These are phyloP conservation scores for Thraustochytrium sp. DNA, from an alignment of 352 stramenopile genomes.

Conservation along the genomic window DNA sequence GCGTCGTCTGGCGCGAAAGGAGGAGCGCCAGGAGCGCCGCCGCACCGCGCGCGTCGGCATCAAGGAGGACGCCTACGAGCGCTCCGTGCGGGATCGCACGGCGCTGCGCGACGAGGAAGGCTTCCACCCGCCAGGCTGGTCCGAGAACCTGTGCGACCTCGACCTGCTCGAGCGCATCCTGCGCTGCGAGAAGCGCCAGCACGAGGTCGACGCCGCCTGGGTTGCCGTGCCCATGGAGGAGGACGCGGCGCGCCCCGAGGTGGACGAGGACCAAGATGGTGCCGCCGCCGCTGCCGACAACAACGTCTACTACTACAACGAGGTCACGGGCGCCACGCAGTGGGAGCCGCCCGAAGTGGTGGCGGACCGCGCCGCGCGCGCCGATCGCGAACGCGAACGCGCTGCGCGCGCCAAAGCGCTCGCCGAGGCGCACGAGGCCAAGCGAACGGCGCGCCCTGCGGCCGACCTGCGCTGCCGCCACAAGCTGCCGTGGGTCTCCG, in stretches of 20 bases:
- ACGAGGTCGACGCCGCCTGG: conserved; percentile 9
- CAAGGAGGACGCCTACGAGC: not conserved
- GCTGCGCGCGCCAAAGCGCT: not conserved
- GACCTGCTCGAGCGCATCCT: conserved; percentile 3
- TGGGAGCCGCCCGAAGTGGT: conserved; percentile 56
- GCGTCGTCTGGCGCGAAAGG: not conserved
- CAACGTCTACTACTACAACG: conserved; percentile 66
- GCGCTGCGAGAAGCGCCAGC: not conserved
- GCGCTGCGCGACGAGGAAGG: not conserved
- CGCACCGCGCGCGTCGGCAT: not conserved
- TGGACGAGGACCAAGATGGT: too few relatives aligned
- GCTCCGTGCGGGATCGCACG: not conserved
- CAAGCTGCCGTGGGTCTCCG: not conserved
- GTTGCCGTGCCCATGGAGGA: not conserved
- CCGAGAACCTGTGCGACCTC: conserved; percentile 6
- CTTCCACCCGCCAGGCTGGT: not conserved
- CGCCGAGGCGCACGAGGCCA: not conserved
- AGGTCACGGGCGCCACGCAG: conserved; percentile 54
- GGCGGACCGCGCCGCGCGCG: not conserved
- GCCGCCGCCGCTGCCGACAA: too few relatives aligned
- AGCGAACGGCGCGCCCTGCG: not conserved
- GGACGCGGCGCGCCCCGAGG: too few relatives aligned
- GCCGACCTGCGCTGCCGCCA: not conserved
- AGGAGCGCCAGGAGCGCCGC: not conserved
- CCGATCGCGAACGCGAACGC: not conserved